phyloP scores from a whole-genome alignment of 2,329 filamentous ascomycete genomes.

The Pestalotiopsis sp. region DNA sequence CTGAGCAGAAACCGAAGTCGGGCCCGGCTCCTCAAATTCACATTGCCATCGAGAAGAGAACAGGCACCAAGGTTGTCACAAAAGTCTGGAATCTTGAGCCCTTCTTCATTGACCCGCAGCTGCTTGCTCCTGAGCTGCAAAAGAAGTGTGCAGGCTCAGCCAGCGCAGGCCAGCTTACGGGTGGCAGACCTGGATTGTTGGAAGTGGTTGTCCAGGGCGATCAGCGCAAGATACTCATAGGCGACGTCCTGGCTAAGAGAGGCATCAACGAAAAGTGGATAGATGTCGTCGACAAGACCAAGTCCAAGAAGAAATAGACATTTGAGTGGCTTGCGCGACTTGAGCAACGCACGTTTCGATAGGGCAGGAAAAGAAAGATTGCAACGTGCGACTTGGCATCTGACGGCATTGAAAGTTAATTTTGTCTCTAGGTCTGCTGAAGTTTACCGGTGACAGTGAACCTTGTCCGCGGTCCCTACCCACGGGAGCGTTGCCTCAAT shows the following conservation, averaged over 20 bases:
- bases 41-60: constrained; percentile 65
- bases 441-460: not conserved
- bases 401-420: not conserved
- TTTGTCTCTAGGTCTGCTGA: not conserved
- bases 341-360: not conserved
- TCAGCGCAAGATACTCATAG: constrained; percentile 58
- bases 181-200: constrained; percentile 61
- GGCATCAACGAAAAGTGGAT: constrained; percentile 64
- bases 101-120: constrained; percentile 61
- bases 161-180: constrained; percentile 62
- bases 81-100: constrained; percentile 63
- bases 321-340: not conserved
- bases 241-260: constrained; percentile 60
- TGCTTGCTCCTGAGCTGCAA: constrained; percentile 66
- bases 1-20: constrained; percentile 57
- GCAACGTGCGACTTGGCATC: not conserved
- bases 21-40: constrained; percentile 62
- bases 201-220: constrained; percentile 71
- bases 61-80: constrained; percentile 67
- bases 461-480: not conserved
- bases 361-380: not conserved
- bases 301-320: constrained; percentile 49
- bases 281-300: constrained; percentile 68
- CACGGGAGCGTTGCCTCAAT: not conserved
- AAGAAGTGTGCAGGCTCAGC: constrained; percentile 71